Conservation (phyloP, 2,329 filamentous ascomycete species). For the Alternaria triticimaculans region DNA sequence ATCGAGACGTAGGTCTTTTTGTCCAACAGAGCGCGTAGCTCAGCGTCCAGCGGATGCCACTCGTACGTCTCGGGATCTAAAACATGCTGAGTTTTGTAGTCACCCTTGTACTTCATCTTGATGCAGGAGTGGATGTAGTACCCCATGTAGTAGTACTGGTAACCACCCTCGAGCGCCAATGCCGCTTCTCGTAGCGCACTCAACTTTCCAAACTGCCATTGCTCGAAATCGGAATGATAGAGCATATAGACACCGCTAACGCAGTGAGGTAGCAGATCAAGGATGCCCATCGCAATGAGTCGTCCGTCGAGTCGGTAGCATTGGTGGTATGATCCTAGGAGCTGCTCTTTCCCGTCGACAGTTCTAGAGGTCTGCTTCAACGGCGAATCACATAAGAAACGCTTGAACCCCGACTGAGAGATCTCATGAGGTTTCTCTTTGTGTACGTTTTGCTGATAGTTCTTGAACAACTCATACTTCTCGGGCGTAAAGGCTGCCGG, state of each 20-base stretch:
- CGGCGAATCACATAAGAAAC: conserved; percentile 77
- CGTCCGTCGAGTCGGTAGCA: conserved; percentile 80
- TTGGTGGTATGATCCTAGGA: conserved; percentile 79
- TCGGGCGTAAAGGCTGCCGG: conserved; percentile 74
- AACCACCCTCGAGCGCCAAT: conserved; percentile 71
- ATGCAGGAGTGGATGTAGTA: conserved; percentile 82
- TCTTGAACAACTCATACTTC: conserved; percentile 74
- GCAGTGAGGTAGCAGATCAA: conserved; percentile 77
- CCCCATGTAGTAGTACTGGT: conserved; percentile 81
- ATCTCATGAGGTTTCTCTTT: conserved; percentile 68
- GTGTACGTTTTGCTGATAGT: conserved; percentile 79
- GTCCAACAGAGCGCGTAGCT: conserved; percentile 60
- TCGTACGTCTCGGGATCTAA: conserved; percentile 70
- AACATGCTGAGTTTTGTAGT: conserved; percentile 76
- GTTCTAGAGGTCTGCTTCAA: conserved; percentile 57
- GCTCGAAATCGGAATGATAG: conserved; percentile 76
- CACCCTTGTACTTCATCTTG: conserved; percentile 87
- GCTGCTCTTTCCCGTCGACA: conserved; percentile 58
- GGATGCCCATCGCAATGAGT: conserved; percentile 76
- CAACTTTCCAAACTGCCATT: conserved; percentile 75
- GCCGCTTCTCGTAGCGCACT: conserved; percentile 76
- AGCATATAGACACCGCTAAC: conserved; percentile 86
- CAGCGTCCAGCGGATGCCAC: conserved; percentile 67
- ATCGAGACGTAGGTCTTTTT: conserved; percentile 62
- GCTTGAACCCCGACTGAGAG: conserved; percentile 66